Percentiles rank a stretch among this genome's conserved stretches.
These are phyloP conservation scores for Pichiaceae sp. DNA, from an alignment of 1,139 yeast species.

Conservation along the genomic window DNA sequence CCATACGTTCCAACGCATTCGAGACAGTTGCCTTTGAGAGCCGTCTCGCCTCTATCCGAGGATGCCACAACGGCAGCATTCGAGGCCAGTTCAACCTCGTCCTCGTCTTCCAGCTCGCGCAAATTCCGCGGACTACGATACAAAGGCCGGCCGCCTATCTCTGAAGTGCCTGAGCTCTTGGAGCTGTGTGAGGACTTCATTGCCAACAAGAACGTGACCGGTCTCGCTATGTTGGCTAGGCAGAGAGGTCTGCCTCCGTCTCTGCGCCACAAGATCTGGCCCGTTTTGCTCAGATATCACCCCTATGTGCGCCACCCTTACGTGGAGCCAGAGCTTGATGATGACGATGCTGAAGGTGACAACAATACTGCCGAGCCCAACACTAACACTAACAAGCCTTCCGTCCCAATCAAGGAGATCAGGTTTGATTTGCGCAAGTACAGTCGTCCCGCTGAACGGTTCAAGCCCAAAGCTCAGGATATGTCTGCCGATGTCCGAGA, in stretches of 20 bases:
- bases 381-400: slow-evolving; percentile 1
- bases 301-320: slow-evolving; percentile 76
- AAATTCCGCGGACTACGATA: slow-evolving; percentile 17
- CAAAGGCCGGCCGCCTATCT: slow-evolving; percentile 23
- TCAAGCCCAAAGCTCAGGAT: slow-evolving; percentile 15
- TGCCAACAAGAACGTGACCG: slow-evolving; percentile 47
- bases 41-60: neutral
- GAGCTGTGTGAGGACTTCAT: slow-evolving; percentile 31
- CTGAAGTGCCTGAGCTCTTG: slow-evolving; percentile 23
- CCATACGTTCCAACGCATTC: neutral
- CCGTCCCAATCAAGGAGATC: slow-evolving; percentile 29
- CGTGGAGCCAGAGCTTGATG: slow-evolving; percentile 12
- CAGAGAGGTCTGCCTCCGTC: slow-evolving; percentile 83
- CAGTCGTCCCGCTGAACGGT: slow-evolving; percentile 29
- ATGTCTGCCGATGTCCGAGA: slow-evolving; percentile 19
- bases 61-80: neutral
- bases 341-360: slow-evolving; percentile 10
- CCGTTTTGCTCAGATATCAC: slow-evolving; percentile 68
- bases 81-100: neutral
- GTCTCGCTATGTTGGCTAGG: slow-evolving; percentile 72
- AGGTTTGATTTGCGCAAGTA: slow-evolving; percentile 46
- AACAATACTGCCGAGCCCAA: slow-evolving; percentile 1
- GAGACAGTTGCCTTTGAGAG: neutral
- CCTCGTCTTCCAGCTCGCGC: slow-evolving; percentile 8
- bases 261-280: slow-evolving; percentile 77